A percentile compares a stretch with the other conserved stretches of the same genome.
phyloP scores from a whole-genome alignment of 1,139 yeast species.

The Yamadazyma sp. region DNA sequence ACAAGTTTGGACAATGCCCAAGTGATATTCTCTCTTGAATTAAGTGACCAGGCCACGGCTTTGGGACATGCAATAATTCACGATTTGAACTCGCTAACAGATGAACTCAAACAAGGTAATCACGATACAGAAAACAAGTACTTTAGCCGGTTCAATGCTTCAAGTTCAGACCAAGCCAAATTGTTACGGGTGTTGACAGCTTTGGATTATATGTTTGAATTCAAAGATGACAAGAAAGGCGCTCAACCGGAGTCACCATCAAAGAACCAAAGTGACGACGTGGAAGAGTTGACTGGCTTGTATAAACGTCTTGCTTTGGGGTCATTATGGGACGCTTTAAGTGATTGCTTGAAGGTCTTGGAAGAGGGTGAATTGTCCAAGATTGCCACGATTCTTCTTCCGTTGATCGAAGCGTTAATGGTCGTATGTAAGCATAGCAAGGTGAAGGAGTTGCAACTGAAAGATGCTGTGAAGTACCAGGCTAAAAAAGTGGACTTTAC shows the following conservation, averaged over 20 bases:
- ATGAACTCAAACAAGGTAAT: constrained; percentile 41
- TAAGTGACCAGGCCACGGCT: constrained; percentile 63
- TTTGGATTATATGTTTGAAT: constrained; percentile 75
- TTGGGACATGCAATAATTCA: constrained; percentile 57
- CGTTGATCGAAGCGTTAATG: constrained; percentile 89
- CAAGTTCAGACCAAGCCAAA: constrained; percentile 87
- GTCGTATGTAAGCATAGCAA: constrained; percentile 90
- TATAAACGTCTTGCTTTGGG: constrained; percentile 74
- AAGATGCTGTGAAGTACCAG: constrained; percentile 60
- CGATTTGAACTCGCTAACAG: constrained; percentile 55
- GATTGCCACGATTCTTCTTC: constrained; percentile 80
- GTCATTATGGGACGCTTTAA: constrained; percentile 81
- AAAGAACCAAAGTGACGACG: constrained; percentile 26
- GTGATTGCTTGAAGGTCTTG: constrained; percentile 68
- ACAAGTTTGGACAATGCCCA: constrained; percentile 63
- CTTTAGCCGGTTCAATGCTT: constrained; percentile 70
- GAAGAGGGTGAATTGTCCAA: constrained; percentile 53
- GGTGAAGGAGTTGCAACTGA: constrained; percentile 61
- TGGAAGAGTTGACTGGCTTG: constrained; percentile 54
- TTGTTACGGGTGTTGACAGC: constrained; percentile 83
- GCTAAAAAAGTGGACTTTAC: constrained; percentile 64
- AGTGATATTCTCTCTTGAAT: constrained; percentile 64
- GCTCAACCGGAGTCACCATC: constrained; percentile 4
- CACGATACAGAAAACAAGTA: constrained; percentile 52
- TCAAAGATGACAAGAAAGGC: constrained; percentile 23